Conservation (phyloP, 208 protist genomes). For the Phytomonas francai region DNA sequence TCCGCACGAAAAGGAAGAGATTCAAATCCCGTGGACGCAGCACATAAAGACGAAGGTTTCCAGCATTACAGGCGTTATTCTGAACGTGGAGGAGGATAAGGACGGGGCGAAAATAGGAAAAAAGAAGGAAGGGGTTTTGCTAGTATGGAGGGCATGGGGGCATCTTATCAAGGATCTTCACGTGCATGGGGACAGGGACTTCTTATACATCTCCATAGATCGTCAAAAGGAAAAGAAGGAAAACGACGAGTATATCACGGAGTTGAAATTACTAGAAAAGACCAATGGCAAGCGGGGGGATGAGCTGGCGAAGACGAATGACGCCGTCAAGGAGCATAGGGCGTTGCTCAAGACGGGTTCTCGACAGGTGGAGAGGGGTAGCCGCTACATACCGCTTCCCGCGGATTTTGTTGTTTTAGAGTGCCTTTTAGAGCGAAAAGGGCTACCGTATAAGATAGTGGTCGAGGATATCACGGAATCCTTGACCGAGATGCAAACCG, state of each 20-base stretch:
- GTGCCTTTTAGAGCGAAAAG: slow-evolving; percentile 72
- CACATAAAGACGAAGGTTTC: slow-evolving; percentile 37
- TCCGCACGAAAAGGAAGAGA: slow-evolving; percentile 11
- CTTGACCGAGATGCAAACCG: slow-evolving; percentile 61
- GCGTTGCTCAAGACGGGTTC: neutral
- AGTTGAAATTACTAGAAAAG: slow-evolving; percentile 32
- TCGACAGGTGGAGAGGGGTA: slow-evolving; percentile 8
- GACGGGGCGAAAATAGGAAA: neutral
- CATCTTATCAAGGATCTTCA: slow-evolving; percentile 83
- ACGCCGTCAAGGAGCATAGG: neutral
- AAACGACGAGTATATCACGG: slow-evolving; percentile 39
- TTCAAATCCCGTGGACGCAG: slow-evolving; percentile 57
- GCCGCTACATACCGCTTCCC: slow-evolving; percentile 35
- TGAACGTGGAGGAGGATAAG: slow-evolving; percentile 27
- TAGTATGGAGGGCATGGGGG: slow-evolving; percentile 78
- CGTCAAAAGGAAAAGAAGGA: slow-evolving; percentile 42
- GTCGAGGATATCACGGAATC: slow-evolving; percentile 70
- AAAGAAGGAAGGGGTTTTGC: slow-evolving; percentile 29
- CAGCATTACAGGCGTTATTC: slow-evolving; percentile 33
- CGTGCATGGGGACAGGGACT: slow-evolving; percentile 76
- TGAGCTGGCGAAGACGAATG: slow-evolving; percentile 1
- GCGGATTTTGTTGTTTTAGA: slow-evolving; percentile 77
- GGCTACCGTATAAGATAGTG: slow-evolving; percentile 77
- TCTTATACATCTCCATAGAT: slow-evolving; percentile 63
- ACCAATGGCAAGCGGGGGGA: neutral